These are phyloP conservation scores for Aschersonia sp. DNA, from an alignment of 2,329 filamentous ascomycete genomes.

Conservation along the genomic window DNA sequence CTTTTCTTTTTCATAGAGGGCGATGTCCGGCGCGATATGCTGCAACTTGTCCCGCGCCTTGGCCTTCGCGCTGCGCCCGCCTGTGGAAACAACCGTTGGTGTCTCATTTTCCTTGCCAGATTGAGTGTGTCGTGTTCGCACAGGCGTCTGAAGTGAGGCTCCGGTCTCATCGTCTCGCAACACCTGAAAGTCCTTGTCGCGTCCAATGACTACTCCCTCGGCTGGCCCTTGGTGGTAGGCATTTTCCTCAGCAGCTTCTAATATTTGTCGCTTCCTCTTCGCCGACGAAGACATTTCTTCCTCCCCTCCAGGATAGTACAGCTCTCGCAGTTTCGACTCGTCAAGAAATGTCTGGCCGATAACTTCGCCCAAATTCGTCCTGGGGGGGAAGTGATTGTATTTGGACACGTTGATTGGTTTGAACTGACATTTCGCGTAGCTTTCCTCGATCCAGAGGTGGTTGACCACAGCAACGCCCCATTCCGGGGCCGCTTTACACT, in stretches of 20 bases:
- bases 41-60: constrained; percentile 68
- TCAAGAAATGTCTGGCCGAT: constrained; percentile 82
- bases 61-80: constrained; percentile 77
- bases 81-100: constrained; percentile 50
- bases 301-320: constrained; percentile 54
- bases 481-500: constrained; percentile 80
- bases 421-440: constrained; percentile 76
- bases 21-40: constrained; percentile 68
- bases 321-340: constrained; percentile 39
- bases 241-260: constrained; percentile 36
- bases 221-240: constrained; percentile 30
- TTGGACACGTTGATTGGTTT: constrained; percentile 58
- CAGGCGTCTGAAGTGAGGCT: constrained; percentile 19
- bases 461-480: constrained; percentile 88
- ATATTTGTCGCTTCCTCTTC: constrained; percentile 33
- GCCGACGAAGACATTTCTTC: constrained; percentile 26
- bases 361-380: constrained; percentile 86
- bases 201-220: constrained; percentile 30
- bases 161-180: constrained; percentile 24
- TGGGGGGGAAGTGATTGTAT: constrained; percentile 74
- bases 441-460: constrained; percentile 95
- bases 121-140: constrained; percentile 28
- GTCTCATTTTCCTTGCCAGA: constrained; percentile 73
- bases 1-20: constrained; percentile 83
- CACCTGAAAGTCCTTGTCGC: constrained; percentile 25